A percentile compares a stretch with the other conserved stretches of the same genome.
These are phyloP conservation scores for Coemansia sp. DNA, from an alignment of 192 early-diverging fungal genomes.

Conservation along the genomic window DNA sequence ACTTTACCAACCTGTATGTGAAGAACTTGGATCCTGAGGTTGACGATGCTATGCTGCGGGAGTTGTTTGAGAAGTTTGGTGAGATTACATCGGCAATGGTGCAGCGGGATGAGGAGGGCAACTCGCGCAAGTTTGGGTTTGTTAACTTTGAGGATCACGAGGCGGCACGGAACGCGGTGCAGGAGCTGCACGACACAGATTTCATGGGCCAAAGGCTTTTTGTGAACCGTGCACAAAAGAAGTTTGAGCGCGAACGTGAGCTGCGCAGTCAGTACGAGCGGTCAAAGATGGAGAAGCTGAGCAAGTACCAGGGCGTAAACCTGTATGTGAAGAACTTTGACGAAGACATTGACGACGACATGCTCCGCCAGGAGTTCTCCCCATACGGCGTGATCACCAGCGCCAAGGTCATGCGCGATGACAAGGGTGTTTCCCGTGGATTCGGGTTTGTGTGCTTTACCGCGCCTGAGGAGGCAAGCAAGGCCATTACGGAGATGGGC, in stretches of 20 bases:
- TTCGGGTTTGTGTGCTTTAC: slow-evolving; percentile 99
- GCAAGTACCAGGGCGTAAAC: slow-evolving; percentile 99
- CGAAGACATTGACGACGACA: slow-evolving; percentile 94
- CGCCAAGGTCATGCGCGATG: slow-evolving; percentile 97
- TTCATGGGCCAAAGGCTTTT: slow-evolving; percentile 87
- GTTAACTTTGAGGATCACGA: slow-evolving; percentile 95
- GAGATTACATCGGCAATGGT: slow-evolving; percentile 81
- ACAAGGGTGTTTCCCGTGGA: slow-evolving; percentile 81
- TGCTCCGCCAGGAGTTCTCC: slow-evolving; percentile 93
- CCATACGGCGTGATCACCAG: slow-evolving; percentile 95
- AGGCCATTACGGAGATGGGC: slow-evolving; percentile 99
- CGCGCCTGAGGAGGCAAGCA: slow-evolving; percentile 97
- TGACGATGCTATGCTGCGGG: slow-evolving; percentile 72
- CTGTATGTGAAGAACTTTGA: slow-evolving; percentile 99
- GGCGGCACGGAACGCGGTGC: slow-evolving; percentile 82
- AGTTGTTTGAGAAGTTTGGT: slow-evolving; percentile 80
- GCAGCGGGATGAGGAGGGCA: slow-evolving; percentile 73
- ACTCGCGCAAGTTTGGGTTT: slow-evolving; percentile 93
- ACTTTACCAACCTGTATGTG: slow-evolving; percentile 98
- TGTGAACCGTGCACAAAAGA: slow-evolving; percentile 98
- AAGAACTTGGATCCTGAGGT: slow-evolving; percentile 90
- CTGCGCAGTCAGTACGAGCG: slow-evolving; percentile 94
- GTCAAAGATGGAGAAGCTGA: slow-evolving; percentile 90
- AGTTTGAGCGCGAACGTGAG: slow-evolving; percentile 95
- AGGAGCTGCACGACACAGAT: slow-evolving; percentile 92